Evolutionary conservation across 768 basidiomycete genomes (phyloP), one percentile per base, ranked within the genome.

Genomic region (Hydnum rufescens): DNA sequence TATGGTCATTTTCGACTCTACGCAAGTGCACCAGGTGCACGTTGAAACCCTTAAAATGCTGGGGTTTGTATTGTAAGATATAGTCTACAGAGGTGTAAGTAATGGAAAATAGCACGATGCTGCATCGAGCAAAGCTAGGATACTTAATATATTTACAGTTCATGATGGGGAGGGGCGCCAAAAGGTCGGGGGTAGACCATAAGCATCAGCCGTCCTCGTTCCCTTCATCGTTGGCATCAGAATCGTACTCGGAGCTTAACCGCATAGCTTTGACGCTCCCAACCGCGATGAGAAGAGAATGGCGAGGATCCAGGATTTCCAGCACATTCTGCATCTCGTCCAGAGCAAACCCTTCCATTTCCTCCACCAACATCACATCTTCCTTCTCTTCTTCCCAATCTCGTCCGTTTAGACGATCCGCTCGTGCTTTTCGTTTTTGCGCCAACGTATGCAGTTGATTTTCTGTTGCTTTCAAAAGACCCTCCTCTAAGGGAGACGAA

Each of bases 341-440:
- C 57, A 85, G 61, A 58, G 77, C 80, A 60, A 80, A 84, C 53
- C 82, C 82, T 62, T 85, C 84, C 66, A 85, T 78, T 68, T 88
- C 83, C 63, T 87, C 82, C 34, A 82, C 60, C 51, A 85, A 62
- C 62, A 73, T 74, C 57, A 82, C 64, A 57, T 86, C 82, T 56
- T 85, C 81, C 53, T 67, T 66, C 49, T 84, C 80, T 51, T 76
- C 73, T 52, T 68, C 67, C 31, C 46, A 26, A 57, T 64, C 53
- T 65, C 67, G 28, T 55, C 58, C 22, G 60, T 63, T 46, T 57
- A 56, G 8, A 4, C 55, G 42, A 31, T 68, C 63, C 3, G 70
- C 63, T 22, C 83, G 71, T 2, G 69, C 63, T 56, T 77, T 77
- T 23, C 84, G 74, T 57, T 71, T 70, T 34, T 85, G 82, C 0